Conservation (phyloP, 441 rosid species). For the Arabidopsis hybrid region DNA sequence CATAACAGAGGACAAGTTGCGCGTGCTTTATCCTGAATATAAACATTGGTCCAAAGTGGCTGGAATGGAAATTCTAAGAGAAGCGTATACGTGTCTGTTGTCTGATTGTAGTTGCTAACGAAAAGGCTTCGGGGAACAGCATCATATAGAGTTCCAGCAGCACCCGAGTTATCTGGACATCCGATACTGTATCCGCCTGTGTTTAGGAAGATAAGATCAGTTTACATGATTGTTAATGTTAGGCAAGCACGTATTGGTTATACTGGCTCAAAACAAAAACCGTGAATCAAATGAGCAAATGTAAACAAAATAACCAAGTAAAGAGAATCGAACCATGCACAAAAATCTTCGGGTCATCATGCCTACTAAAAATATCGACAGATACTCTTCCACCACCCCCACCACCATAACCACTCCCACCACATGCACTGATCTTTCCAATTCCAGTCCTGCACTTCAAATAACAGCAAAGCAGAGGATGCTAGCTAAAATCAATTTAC, state of each 20-base stretch:
- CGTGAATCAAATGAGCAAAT: conserved; percentile 14
- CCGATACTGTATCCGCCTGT: conserved; percentile 90
- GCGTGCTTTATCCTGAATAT: conserved; percentile 85
- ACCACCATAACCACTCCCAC: conserved; percentile 94
- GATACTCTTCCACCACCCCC: conserved; percentile 99
- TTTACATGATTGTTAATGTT: conserved; percentile 24
- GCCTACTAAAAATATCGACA: conserved; percentile 94
- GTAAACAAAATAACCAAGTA: conserved; percentile 26
- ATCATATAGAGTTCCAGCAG: conserved; percentile 96
- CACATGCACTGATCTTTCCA: conserved; percentile 94
- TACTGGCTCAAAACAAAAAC: conserved; percentile 13
- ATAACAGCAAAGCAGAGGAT: conserved; percentile 46
- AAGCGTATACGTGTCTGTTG: conserved; percentile 95
- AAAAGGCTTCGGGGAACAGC: conserved; percentile 96
- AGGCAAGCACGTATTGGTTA: not conserved
- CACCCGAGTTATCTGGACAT: conserved; percentile 94
- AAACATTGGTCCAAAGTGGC: conserved; percentile 97
- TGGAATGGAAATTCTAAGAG: conserved; percentile 95
- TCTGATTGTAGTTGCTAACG: conserved; percentile 84
- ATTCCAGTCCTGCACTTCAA: conserved; percentile 88
- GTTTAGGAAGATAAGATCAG: conserved; percentile 32
- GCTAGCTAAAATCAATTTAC: conserved; percentile 36
- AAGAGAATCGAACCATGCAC: conserved; percentile 85
- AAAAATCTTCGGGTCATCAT: conserved; percentile 84
- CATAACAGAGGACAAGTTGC: conserved; percentile 97